A percentile compares a stretch with the other conserved stretches of the same genome.
phyloP scores from a whole-genome alignment of 208 protist species.

The Trypanosoma platydactyli region DNA sequence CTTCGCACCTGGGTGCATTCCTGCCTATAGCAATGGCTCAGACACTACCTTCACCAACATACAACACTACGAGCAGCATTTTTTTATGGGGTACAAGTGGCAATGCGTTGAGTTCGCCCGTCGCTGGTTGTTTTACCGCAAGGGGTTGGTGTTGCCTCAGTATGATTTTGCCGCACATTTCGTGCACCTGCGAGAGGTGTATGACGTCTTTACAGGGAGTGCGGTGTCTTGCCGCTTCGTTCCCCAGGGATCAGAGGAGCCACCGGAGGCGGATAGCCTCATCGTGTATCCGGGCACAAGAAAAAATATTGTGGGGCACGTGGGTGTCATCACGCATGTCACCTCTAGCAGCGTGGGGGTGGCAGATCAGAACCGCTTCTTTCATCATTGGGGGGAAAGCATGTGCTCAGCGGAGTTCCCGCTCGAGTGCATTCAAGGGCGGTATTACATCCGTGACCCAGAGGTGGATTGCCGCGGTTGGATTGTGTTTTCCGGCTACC shows the following conservation, averaged over 20 bases:
- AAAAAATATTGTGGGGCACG: constrained; percentile 71
- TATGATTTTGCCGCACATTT: constrained; percentile 20
- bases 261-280: constrained; percentile 52
- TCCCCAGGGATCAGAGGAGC: constrained; percentile 46
- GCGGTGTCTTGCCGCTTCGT: constrained; percentile 52
- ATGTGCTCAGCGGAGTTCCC: constrained; percentile 57
- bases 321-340: constrained; percentile 78
- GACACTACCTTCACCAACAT: constrained; percentile 41
- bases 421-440: constrained; percentile 38
- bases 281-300: constrained; percentile 76
- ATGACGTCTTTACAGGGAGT: constrained; percentile 28
- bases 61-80: constrained; percentile 44
- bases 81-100: constrained; percentile 86
- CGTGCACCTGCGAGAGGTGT: constrained; percentile 16
- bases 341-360: constrained; percentile 47
- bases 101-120: constrained; percentile 89
- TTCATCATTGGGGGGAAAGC: constrained; percentile 58
- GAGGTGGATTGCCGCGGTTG: constrained; percentile 67
- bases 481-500: constrained; percentile 34
- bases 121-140: constrained; percentile 66
- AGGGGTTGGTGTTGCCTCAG: constrained; percentile 57
- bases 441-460: constrained; percentile 64
- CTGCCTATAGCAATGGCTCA: constrained; percentile 74
- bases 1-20: constrained; percentile 49
- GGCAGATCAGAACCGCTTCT: constrained; percentile 84